Evolutionary conservation across 164 flowering plant species (phyloP), one percentile per base, ranked within the genome.

Genomic region (Amborella trichopoda): DNA sequence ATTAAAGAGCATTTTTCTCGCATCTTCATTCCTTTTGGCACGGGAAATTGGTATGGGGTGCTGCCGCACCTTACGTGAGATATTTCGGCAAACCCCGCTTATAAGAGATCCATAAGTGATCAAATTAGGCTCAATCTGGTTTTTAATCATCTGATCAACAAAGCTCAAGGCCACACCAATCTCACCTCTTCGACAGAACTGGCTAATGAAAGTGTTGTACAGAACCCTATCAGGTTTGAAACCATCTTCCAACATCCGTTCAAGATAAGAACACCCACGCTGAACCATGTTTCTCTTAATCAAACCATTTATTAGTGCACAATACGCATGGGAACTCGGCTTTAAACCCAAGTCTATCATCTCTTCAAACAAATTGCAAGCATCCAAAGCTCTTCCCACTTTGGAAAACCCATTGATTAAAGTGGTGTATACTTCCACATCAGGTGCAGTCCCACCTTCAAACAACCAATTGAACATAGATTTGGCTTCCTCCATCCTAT

Each of bases 391-490:
- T 53, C 56, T 69, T 55, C 78, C 75, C 60, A 55, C 75, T 47
- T 62, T 75, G n/a, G 71, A 62, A 37, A 69, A 77, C 5, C 68
- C 84, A 63, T 65, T 69, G n/a, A 82, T 77, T 71, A 82, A 68
- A 19, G 78, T 71, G 44, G 61, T 46, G 54, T 59, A 79, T 8
- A 73, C 37, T 23, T 45, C 30, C 45, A 63, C 78, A 65, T 78
- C 86, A 25, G 81, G 80, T 52, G 56, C 53, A 17, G 59, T 54
- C 36, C 80, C 86, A 51, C 49, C 55, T 53, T 75, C 61, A 17
- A 69, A 56, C 86, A 79, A 77, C 57, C 67, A 64, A 40, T 39
- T 47, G 50, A 79, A 82, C 50, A 75, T 23, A 30, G 25, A 26
- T 45, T 73, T 67, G 6, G 81, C 91, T 39, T 77, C 83, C 48